phyloP scores from a whole-genome alignment of 192 early-diverging fungal species.

The Coemansia sp. region DNA sequence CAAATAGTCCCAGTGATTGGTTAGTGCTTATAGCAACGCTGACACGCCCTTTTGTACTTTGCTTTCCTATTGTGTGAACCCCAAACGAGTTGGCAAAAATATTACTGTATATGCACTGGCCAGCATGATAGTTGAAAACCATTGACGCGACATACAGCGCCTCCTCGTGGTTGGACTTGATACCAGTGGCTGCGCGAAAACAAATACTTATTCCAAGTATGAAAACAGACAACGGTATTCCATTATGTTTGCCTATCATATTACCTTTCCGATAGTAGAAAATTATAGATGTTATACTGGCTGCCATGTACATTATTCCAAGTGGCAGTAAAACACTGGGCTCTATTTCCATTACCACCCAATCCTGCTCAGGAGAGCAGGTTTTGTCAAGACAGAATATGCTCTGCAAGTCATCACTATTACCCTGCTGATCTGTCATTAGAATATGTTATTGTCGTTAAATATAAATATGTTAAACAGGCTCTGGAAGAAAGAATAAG shows the following conservation, averaged over 20 bases:
- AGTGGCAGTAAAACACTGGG: conserved; percentile 2
- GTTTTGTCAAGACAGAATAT: conserved; percentile 5
- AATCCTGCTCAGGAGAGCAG: background rate
- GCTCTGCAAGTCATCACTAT: background rate
- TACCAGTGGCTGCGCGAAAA: background rate
- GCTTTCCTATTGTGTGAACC: background rate
- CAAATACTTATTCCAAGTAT: conserved; percentile 1
- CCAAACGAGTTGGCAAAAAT: conserved; percentile 3
- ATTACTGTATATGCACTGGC: conserved; percentile 1
- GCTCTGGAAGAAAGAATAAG: background rate
- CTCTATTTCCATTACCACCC: background rate
- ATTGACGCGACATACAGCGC: conserved; percentile 5
- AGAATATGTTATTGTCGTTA: background rate
- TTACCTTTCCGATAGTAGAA: background rate
- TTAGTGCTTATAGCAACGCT: background rate
- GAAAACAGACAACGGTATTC: background rate
- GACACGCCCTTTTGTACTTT: background rate
- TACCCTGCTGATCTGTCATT: conserved; percentile 6
- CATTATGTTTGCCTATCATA: background rate
- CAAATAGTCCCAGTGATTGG: background rate
- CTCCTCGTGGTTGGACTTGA: background rate
- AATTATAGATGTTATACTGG: background rate
- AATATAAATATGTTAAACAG: background rate
- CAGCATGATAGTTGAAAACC: background rate
- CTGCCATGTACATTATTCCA: background rate